A percentile compares a stretch with the other conserved stretches of the same genome.
These are phyloP conservation scores for Aegilops bicornis DNA, from an alignment of 176 grass and related monocot genomes.

Conservation along the genomic window DNA sequence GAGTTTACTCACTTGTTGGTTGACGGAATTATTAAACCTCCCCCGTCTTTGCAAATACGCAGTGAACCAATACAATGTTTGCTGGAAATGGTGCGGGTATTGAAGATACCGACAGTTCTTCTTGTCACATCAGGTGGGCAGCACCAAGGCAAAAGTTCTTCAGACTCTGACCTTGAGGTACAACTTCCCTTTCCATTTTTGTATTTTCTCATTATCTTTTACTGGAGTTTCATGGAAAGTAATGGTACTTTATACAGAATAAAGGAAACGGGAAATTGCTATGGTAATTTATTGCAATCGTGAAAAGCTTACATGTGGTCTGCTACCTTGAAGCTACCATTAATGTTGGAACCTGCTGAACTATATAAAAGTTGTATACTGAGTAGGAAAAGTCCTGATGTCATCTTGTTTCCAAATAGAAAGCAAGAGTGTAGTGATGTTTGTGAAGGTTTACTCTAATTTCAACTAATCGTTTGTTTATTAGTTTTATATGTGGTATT, in stretches of 20 bases:
- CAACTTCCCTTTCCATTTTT: not conserved
- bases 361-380: not conserved
- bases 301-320: not conserved
- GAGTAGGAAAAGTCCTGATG: not conserved
- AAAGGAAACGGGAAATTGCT: not conserved
- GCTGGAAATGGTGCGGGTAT: slow-evolving; percentile 66
- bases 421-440: not conserved
- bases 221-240: not conserved
- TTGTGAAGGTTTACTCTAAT: not conserved
- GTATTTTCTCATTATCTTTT: not conserved
- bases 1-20: slow-evolving; percentile 52
- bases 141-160: slow-evolving; percentile 44
- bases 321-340: not conserved
- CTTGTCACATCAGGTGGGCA: slow-evolving; percentile 48
- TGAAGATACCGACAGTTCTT: slow-evolving; percentile 68
- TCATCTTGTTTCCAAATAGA: not conserved
- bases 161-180: slow-evolving; percentile 67
- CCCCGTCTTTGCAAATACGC: slow-evolving; percentile 63
- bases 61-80: slow-evolving; percentile 75
- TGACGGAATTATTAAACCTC: slow-evolving; percentile 44
- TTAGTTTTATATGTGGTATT: not conserved
- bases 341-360: not conserved
- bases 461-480: not conserved
- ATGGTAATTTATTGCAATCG: not conserved
- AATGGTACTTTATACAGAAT: not conserved